These are phyloP conservation scores for Harrya chromipes DNA, from an alignment of 768 basidiomycete species.

Conservation along the genomic window DNA sequence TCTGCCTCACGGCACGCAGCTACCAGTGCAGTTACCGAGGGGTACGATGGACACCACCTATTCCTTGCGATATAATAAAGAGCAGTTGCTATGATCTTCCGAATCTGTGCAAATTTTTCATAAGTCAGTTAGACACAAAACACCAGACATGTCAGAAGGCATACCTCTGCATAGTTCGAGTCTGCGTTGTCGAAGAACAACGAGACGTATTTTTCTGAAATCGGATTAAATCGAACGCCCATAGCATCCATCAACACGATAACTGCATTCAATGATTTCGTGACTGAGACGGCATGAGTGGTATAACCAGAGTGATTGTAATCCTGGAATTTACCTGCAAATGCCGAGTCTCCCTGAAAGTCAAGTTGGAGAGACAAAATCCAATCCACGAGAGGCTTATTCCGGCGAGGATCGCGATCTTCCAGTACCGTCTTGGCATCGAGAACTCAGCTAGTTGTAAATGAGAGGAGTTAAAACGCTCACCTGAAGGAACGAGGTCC, in stretches of 20 bases:
- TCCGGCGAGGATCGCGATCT: slow-evolving; percentile 79
- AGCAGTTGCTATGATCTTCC: slow-evolving; percentile 64
- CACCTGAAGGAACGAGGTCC: slow-evolving; percentile 60
- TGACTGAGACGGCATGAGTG: slow-evolving; percentile 48
- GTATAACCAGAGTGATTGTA: not conserved
- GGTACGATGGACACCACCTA: slow-evolving; percentile 69
- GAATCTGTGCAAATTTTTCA: slow-evolving; percentile 45
- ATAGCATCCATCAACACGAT: slow-evolving; percentile 64
- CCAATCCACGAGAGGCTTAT: slow-evolving; percentile 70
- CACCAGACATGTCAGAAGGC: slow-evolving; percentile 1
- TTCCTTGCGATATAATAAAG: slow-evolving; percentile 55
- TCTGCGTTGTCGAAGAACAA: slow-evolving; percentile 73
- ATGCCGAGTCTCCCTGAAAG: slow-evolving; percentile 82
- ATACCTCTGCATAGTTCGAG: slow-evolving; percentile 83
- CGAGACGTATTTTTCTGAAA: slow-evolving; percentile 65
- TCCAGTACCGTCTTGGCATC: slow-evolving; percentile 47
- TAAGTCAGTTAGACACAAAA: not conserved
- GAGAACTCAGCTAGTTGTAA: slow-evolving; percentile 4
- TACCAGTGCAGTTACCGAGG: slow-evolving; percentile 52
- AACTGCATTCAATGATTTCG: slow-evolving; percentile 67
- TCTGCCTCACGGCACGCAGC: slow-evolving; percentile 45
- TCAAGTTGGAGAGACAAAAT: slow-evolving; percentile 74
- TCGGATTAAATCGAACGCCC: slow-evolving; percentile 61
- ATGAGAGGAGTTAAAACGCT: not conserved
- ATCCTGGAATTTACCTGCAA: slow-evolving; percentile 57